Percentiles rank a stretch among this genome's conserved stretches.
phyloP scores from a whole-genome alignment of 2,329 filamentous ascomycete species.

The Orbilia quercus region DNA sequence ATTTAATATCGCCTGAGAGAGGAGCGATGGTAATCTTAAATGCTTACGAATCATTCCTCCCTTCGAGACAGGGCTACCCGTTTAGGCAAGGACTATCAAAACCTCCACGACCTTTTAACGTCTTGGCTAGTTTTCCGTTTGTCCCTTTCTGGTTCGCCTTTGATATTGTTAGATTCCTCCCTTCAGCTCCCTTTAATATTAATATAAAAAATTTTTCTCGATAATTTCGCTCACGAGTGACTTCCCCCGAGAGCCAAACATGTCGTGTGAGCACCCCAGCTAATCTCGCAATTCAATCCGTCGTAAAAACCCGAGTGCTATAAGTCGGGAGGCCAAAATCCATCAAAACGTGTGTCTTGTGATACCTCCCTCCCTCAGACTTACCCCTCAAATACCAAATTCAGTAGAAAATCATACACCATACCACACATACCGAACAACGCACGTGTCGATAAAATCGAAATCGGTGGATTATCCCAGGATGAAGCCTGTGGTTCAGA shows the following conservation, averaged over 20 bases:
- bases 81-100: conserved; percentile 4
- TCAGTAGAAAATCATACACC: too few relatives aligned
- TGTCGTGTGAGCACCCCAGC: conserved; percentile 48
- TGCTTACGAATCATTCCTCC: conserved; percentile 15
- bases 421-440: too few relatives aligned
- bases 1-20: not conserved
- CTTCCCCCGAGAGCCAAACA: conserved; percentile 22
- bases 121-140: not conserved
- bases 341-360: conserved; percentile 6
- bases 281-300: not conserved
- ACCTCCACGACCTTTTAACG: not conserved
- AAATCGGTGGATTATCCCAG: not conserved
- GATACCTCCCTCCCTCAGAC: not conserved
- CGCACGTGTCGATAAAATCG: conserved; percentile 12
- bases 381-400: too few relatives aligned
- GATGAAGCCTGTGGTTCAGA: not conserved
- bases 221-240: conserved; percentile 32
- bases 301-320: not conserved
- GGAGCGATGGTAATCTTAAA: not conserved
- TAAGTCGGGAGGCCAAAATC: not conserved
- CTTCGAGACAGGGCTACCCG: not conserved
- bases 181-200: too few relatives aligned
- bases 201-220: too few relatives aligned
- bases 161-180: not conserved
- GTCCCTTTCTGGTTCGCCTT: not conserved